These are phyloP conservation scores for Suillus occidentalis DNA, from an alignment of 768 basidiomycete genomes.

Conservation along the genomic window DNA sequence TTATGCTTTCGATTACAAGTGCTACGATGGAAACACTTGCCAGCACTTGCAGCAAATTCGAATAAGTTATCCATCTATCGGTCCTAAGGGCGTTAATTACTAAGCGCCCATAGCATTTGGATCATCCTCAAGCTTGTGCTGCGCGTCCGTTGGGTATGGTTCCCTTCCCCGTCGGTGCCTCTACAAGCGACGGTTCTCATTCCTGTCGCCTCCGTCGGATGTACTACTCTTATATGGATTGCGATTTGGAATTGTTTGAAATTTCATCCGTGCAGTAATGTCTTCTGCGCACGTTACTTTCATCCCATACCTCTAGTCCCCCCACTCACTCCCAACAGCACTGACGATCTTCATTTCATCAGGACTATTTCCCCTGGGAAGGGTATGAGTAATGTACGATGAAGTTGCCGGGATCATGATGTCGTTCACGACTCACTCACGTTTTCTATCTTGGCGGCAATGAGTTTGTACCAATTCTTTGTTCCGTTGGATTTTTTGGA, in stretches of 20 bases:
- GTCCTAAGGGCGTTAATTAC: neutral
- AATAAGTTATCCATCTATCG: neutral
- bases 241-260: neutral
- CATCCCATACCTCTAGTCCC: neutral
- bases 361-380: slow-evolving; percentile 37
- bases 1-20: neutral
- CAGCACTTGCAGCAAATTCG: neutral
- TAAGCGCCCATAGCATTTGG: neutral
- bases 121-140: neutral
- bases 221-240: neutral
- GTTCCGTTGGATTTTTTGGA: neutral
- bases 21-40: neutral
- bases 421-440: neutral
- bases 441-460: neutral
- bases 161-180: slow-evolving; percentile 1
- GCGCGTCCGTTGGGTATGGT: neutral
- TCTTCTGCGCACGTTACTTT: neutral
- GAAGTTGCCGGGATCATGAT: neutral
- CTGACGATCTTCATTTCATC: neutral
- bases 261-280: neutral
- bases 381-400: neutral
- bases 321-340: neutral
- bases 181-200: slow-evolving; percentile 1
- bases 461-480: neutral
- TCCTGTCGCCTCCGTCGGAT: slow-evolving; percentile 1